phyloP scores from a whole-genome alignment of 257 asterid genomes.

The Solanum virginianum region DNA sequence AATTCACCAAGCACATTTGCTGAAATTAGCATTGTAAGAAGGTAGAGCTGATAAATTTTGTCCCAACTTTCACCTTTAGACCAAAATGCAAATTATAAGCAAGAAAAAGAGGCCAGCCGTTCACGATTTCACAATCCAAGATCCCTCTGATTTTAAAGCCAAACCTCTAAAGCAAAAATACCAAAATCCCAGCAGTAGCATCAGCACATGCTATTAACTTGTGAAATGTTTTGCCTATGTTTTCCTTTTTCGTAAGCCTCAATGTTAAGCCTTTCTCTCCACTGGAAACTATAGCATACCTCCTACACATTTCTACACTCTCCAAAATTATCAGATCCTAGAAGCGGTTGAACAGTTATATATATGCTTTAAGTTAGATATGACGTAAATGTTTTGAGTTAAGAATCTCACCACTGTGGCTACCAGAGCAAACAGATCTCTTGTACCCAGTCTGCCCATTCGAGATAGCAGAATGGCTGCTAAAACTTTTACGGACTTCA shows the following conservation, averaged over 20 bases:
- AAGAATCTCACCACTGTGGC: slow-evolving; percentile 71
- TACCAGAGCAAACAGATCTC: slow-evolving; percentile 63
- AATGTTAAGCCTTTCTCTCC: not conserved
- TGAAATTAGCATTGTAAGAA: not conserved
- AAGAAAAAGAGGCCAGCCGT: not conserved
- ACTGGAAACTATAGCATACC: not conserved
- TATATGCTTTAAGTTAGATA: not conserved
- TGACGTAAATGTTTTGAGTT: not conserved
- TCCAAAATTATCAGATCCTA: not conserved
- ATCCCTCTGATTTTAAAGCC: not conserved
- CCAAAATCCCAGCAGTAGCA: not conserved
- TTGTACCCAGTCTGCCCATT: slow-evolving; percentile 71
- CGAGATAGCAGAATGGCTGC: slow-evolving; percentile 82
- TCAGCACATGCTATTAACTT: not conserved
- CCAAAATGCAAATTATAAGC: not conserved
- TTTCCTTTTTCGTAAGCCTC: not conserved
- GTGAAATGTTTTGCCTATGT: not conserved
- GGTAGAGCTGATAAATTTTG: not conserved
- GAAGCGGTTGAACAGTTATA: not conserved
- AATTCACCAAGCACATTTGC: not conserved
- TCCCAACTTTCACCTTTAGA: not conserved
- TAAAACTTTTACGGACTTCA: slow-evolving; percentile 83
- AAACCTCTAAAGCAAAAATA: not conserved
- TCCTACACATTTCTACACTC: not conserved
- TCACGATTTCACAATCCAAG: not conserved